Base-by-base conservation (phyloP, 2,329 filamentous ascomycete genomes). In the Lachnellula cervina region DNA sequence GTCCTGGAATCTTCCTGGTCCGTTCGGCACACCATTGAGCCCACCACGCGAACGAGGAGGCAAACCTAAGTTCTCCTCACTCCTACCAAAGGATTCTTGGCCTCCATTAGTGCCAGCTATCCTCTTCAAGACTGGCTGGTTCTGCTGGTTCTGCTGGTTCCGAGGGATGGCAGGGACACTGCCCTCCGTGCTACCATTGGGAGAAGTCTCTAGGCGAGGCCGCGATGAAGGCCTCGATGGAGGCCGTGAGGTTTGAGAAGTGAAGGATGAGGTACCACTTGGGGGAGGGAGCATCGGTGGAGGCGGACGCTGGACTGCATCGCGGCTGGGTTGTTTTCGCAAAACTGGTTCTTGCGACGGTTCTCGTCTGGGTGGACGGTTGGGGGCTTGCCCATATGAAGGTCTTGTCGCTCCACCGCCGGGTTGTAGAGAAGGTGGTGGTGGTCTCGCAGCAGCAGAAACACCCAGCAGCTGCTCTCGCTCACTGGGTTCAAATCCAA, bases 401-500 rank as follows among this genome's bases (percentile, higher is more conserved):
- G 59, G 47, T 35, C 57, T 52, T 38, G 59, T 50, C 42, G 60
- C 13, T 28, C 11, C 44, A 25, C 50, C 65, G 57, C 60, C 47
- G 16, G 62, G 57, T 19, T 55, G 56, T 38, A 61, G 54, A 42
- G 54, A 53, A 37, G 59, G 43, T 8, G 52, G 54, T 23, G 60
- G 54, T 16, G 60, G 62, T 40, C 56, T 53, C 43, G 63, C 43
- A 45, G 63, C 58, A 40, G 59, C 54, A 43, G 62, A 56, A 32
- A 78, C 76, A 44, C 87, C 88, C 35, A 88, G 76, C 46, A 97
- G 81, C 64, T 87, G 80, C 51, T 93, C 89, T 58, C 87, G 77
- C 73, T 97, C 91, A 58, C 80, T 82, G 51, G 83, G 79, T 64
- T 93, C 89, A 69, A 99, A 97, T 7, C 93, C 93, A 54, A 82